Conservation (phyloP, 768 basidiomycete species). For the Chalciporus chontae region DNA sequence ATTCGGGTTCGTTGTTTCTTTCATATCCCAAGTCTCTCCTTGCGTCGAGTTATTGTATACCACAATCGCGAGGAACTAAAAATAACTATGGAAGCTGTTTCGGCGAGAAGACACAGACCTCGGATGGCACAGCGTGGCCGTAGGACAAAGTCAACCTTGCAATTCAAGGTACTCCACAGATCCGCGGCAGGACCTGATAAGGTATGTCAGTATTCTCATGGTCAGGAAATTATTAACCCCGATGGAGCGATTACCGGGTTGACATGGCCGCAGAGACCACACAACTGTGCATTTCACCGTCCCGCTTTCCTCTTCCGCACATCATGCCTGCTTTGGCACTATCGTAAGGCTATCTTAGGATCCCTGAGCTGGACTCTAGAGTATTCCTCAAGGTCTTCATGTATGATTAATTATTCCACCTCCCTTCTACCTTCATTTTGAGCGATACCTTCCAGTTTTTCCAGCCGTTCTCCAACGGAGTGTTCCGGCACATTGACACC, state of each 20-base stretch:
- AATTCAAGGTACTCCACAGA: slow-evolving; percentile 19
- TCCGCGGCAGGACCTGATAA: slow-evolving; percentile 26
- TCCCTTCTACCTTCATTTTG: slow-evolving; percentile 20
- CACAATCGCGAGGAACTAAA: background rate
- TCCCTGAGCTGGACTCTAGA: slow-evolving; percentile 25
- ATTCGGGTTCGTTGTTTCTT: slow-evolving; percentile 13
- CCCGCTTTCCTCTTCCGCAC: slow-evolving; percentile 22
- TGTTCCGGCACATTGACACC: slow-evolving; percentile 20
- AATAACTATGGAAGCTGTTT: slow-evolving; percentile 1
- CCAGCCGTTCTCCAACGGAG: slow-evolving; percentile 4
- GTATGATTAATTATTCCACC: slow-evolving; percentile 15
- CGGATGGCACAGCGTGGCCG: slow-evolving; percentile 9
- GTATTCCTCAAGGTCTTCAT: slow-evolving; percentile 18
- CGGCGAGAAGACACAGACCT: slow-evolving; percentile 10
- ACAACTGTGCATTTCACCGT: slow-evolving; percentile 22
- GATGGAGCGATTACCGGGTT: slow-evolving; percentile 17
- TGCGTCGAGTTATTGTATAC: background rate
- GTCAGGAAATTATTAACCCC: slow-evolving; percentile 9
- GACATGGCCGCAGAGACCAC: slow-evolving; percentile 17
- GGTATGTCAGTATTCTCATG: slow-evolving; percentile 28
- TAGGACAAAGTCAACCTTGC: slow-evolving; percentile 3
- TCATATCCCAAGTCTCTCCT: slow-evolving; percentile 1
- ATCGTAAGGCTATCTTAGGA: slow-evolving; percentile 30
- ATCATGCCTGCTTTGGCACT: slow-evolving; percentile 10
- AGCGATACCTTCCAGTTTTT: slow-evolving; percentile 8